phyloP scores from a whole-genome alignment of 495 filamentous ascomycete genomes.

The Melanomma pulvis-pyrius region DNA sequence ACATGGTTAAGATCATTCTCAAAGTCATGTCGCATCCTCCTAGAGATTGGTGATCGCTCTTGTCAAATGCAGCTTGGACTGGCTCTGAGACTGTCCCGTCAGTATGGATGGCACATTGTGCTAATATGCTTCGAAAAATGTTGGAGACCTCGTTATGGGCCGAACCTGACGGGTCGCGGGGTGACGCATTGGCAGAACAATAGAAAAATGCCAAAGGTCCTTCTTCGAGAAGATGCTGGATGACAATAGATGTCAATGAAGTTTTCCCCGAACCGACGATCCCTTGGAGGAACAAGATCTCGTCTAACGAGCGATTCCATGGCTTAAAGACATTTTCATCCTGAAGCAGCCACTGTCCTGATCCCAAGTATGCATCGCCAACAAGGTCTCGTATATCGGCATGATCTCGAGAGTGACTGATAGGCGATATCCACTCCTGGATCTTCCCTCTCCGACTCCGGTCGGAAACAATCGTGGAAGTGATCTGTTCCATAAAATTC shows the following conservation, averaged over 20 bases:
- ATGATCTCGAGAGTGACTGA: not conserved
- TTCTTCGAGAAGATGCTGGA: not conserved
- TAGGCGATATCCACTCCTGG: not conserved
- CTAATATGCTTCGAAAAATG: not conserved
- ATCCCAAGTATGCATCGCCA: constrained; percentile 3
- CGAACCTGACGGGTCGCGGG: not conserved
- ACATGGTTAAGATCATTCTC: not conserved
- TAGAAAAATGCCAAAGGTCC: not conserved
- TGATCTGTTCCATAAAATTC: constrained; percentile 3
- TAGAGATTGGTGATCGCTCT: constrained; percentile 1
- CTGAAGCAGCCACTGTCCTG: not conserved
- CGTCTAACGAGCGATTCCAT: not conserved
- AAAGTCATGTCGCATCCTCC: constrained; percentile 12
- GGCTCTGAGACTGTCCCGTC: not conserved
- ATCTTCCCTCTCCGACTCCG: not conserved
- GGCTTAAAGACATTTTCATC: not conserved
- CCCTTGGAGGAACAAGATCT: not conserved
- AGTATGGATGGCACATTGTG: not conserved
- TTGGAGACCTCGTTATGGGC: not conserved
- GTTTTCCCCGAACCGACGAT: constrained; percentile 1
- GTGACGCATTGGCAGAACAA: constrained; percentile 3
- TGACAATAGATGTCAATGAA: constrained; percentile 3
- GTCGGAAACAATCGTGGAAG: not conserved
- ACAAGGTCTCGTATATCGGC: not conserved
- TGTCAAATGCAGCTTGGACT: not conserved